Conservation (phyloP, 176 grass and related monocot genomes). For the Aegilops speltoides region DNA sequence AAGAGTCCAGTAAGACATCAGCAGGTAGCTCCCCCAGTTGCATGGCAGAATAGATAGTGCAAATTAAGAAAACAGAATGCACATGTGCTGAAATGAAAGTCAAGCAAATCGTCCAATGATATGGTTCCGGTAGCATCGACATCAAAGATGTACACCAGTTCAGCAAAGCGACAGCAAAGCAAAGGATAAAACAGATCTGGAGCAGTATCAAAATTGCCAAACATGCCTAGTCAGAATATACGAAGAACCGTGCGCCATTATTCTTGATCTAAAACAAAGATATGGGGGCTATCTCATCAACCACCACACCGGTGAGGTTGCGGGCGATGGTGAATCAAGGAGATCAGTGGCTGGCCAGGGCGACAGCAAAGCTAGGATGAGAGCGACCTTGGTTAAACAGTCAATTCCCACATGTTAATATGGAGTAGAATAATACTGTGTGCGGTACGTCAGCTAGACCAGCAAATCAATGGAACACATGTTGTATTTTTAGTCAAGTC, state of each 20-base stretch:
- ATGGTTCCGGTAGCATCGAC: not conserved
- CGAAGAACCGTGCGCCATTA: slow-evolving; percentile 4
- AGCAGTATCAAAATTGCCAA: not conserved
- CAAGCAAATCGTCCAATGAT: slow-evolving; percentile 1
- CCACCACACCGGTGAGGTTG: not conserved
- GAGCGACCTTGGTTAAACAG: not conserved
- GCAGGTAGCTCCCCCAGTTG: not conserved
- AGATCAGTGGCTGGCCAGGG: not conserved
- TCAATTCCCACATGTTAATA: slow-evolving; percentile 10
- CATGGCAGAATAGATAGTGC: not conserved
- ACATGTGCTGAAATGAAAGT: slow-evolving; percentile 33
- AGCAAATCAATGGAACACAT: slow-evolving; percentile 1
- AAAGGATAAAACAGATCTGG: not conserved
- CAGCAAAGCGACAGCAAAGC: not conserved
- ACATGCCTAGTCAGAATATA: not conserved
- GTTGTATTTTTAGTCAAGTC: slow-evolving; percentile 5
- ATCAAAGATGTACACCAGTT: slow-evolving; percentile 3
- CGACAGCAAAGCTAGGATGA: slow-evolving; percentile 3
- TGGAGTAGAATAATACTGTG: not conserved
- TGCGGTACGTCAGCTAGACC: not conserved
- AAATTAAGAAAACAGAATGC: not conserved
- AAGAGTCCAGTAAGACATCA: not conserved
- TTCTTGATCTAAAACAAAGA: slow-evolving; percentile 10
- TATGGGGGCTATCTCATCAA: not conserved
- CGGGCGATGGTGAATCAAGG: not conserved